These are phyloP conservation scores for Halteria grandinella DNA, from an alignment of 73 alveolate genomes.

Conservation along the genomic window DNA sequence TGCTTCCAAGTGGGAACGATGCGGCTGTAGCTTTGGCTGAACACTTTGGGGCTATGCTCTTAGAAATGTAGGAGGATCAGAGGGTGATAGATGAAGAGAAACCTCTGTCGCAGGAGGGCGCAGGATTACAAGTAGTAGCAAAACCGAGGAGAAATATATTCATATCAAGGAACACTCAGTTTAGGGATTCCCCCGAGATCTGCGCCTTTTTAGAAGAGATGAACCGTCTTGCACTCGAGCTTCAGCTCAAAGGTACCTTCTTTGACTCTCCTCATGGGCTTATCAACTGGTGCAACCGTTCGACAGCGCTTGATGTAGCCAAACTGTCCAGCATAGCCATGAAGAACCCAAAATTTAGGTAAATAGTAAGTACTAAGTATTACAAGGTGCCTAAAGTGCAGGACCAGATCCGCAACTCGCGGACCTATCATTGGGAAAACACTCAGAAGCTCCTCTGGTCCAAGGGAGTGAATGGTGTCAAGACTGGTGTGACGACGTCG, in stretches of 20 bases:
- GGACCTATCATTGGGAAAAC: constrained; percentile 67
- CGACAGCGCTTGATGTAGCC: constrained; percentile 69
- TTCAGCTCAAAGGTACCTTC: constrained; percentile 58
- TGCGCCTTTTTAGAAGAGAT: constrained; percentile 61
- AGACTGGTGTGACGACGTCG: constrained; percentile 87
- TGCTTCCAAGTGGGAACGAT: constrained; percentile 90
- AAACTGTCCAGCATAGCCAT: constrained; percentile 49
- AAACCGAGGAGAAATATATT: too few species aligned
- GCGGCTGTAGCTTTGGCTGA: constrained; percentile 83
- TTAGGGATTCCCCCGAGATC: neutral
- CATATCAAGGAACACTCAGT: neutral
- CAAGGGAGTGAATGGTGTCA: constrained; percentile 78
- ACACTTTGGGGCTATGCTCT: constrained; percentile 66
- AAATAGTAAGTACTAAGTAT: constrained; percentile 60
- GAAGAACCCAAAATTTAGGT: constrained; percentile 39
- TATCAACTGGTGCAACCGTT: constrained; percentile 47
- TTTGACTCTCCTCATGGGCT: constrained; percentile 76
- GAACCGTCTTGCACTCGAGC: constrained; percentile 50
- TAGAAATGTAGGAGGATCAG: neutral
- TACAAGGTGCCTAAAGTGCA: neutral
- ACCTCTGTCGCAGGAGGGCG: too few species aligned
- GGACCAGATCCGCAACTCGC: neutral
- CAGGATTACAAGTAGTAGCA: too few species aligned
- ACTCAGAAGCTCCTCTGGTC: constrained; percentile 76
- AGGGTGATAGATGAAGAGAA: too few species aligned